Conservation (phyloP, 2,329 filamentous ascomycete genomes). For the Epichloe aotearoae region DNA sequence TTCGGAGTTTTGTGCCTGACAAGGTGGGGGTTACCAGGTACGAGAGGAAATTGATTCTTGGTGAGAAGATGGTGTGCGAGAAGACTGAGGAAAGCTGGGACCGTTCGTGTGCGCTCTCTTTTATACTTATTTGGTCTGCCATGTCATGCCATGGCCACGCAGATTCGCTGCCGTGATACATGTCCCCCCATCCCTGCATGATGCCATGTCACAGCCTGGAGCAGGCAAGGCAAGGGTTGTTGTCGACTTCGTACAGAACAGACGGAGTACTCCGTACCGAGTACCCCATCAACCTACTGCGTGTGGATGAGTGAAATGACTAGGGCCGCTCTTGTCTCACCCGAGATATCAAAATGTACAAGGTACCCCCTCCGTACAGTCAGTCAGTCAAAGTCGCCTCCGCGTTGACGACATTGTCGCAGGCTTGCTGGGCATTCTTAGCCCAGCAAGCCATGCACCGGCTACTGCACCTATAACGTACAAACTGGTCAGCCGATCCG, state of each 20-base stretch:
- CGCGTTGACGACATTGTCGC: slow-evolving; percentile 1
- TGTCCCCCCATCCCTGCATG: background rate
- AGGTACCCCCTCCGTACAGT: no score
- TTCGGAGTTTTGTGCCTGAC: background rate
- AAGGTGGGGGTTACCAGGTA: background rate
- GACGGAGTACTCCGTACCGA: no score
- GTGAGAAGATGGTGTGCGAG: background rate
- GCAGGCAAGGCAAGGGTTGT: background rate
- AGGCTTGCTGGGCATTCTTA: background rate
- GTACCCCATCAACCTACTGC: background rate
- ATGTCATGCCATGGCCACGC: background rate
- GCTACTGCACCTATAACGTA: no score
- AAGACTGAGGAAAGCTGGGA: background rate
- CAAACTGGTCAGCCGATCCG: no score
- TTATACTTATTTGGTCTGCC: background rate
- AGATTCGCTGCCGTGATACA: background rate
- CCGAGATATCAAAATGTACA: background rate
- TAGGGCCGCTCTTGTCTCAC: background rate
- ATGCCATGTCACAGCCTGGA: background rate
- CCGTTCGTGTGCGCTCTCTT: background rate
- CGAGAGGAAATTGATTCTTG: background rate
- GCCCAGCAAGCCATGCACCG: background rate
- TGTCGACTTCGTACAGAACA: background rate
- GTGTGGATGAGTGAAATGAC: background rate
- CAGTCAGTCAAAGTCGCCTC: background rate